Evolutionary conservation across 805 yeast species (phyloP).

Genomic region (Komagataella pseudopastoris): DNA sequence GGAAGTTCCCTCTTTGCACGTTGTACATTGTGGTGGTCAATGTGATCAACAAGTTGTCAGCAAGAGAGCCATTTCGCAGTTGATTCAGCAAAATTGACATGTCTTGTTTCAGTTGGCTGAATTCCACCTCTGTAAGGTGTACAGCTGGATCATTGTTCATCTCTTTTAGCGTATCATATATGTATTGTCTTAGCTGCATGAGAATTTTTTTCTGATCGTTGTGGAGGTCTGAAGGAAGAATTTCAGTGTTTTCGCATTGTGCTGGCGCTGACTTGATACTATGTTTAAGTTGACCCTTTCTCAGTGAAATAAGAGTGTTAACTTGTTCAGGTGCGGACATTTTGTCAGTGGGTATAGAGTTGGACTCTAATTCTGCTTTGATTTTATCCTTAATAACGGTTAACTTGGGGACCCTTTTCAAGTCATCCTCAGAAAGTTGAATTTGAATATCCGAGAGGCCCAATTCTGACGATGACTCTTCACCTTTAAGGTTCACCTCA

Average conservation of each 20-base stretch:
- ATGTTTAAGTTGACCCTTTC: background rate
- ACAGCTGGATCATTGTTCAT: slow-evolving; percentile 19
- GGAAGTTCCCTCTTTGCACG: slow-evolving; percentile 39
- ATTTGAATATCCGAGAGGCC: background rate
- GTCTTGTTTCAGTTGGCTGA: slow-evolving; percentile 32
- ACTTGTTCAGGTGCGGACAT: background rate
- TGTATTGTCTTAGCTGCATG: slow-evolving; percentile 31
- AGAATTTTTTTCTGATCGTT: slow-evolving; percentile 17
- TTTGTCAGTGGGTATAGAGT: background rate
- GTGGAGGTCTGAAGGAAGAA: slow-evolving; percentile 19
- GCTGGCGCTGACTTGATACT: background rate
- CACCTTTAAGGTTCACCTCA: background rate
- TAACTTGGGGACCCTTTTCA: background rate
- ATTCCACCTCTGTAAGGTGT: slow-evolving; percentile 8
- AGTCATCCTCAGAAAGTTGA: background rate
- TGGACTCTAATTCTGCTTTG: background rate
- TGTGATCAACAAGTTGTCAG: slow-evolving; percentile 30
- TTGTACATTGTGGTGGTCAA: slow-evolving; percentile 46
- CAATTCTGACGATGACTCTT: background rate
- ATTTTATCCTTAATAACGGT: background rate
- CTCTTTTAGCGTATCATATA: slow-evolving; percentile 24
- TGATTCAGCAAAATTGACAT: slow-evolving; percentile 39
- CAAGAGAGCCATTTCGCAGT: slow-evolving; percentile 29
- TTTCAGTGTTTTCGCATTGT: slow-evolving; percentile 1
- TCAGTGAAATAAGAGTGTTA: background rate